Base-by-base conservation (phyloP, 2,329 filamentous ascomycete species). In the Fusarium subtropicale region DNA sequence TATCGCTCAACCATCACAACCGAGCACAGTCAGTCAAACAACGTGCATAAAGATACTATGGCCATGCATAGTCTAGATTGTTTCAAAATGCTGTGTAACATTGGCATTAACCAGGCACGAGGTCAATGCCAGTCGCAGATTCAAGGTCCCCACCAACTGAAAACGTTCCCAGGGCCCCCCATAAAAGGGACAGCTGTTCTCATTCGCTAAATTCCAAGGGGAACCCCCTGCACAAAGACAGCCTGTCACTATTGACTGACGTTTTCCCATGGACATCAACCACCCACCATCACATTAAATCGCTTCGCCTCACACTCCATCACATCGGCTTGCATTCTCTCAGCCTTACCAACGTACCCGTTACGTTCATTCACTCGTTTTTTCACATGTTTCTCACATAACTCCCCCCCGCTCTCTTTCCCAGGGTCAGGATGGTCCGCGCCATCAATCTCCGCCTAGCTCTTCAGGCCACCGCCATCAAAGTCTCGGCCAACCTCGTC, bases 401-500 rank as follows among this genome's bases (percentile, higher is more conserved):
- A 10, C 10, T 26, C 8, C 16, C 18, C 34, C 34, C 11, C 41
- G 24, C 51, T 53, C 51, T 16, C 30, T 38, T 22, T 36, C 47
- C 39, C 26, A 58, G 59, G 52, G 41, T 44, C 60, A 72, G 46
- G 20, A 72, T 74, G 72, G 74, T 72, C 57, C 72, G 72, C 59
- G 74, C 74, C 48, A 66, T 76, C 48, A 76, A 73, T 63, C 62
- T 74, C 50, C 68, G 74, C 56, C 72, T 77, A 31, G 76, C 75
- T 34, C 66, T 64, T 54, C 75, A 77, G 69, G 75, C 75, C 45
- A 71, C 73, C 50, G 55, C 69, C 44, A 71, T 77, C 58, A 77
- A 77, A 67, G 75, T 77, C 41, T 76, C 75, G 28, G 76, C 76
- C 57, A 77, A 77, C 55, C 66, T 77, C 38, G 73, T 77, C 59